phyloP scores from a whole-genome alignment of 2,329 filamentous ascomycete genomes.

The Boeremia exigua region DNA sequence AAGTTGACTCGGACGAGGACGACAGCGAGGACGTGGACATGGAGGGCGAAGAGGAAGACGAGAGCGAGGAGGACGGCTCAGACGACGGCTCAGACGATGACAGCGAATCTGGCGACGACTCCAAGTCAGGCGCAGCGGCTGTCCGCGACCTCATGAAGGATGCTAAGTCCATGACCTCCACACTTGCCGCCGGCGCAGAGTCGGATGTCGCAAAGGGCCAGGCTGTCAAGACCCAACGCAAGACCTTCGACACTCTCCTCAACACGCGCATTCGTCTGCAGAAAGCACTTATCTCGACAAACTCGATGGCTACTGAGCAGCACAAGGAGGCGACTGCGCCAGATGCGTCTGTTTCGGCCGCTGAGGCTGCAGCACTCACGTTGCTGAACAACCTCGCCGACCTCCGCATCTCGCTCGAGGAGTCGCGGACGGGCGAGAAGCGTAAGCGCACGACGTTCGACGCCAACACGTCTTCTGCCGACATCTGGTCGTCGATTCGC shows the following conservation, averaged over 20 bases:
- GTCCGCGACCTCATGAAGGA: conserved; percentile 74
- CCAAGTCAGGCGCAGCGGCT: conserved; percentile 55
- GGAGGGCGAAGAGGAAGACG: conserved; percentile 54
- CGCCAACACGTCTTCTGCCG: conserved; percentile 63
- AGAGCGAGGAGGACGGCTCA: conserved; percentile 60
- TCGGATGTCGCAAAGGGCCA: conserved; percentile 83
- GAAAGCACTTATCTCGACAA: conserved; percentile 83
- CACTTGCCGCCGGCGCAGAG: conserved; percentile 70
- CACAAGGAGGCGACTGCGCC: conserved; percentile 48
- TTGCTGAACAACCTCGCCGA: conserved; percentile 82
- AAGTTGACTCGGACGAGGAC: conserved; percentile 58
- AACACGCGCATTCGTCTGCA: conserved; percentile 92
- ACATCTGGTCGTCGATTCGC: conserved; percentile 76
- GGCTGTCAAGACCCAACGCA: conserved; percentile 85
- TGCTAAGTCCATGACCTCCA: conserved; percentile 66
- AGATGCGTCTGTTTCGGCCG: conserved; percentile 68
- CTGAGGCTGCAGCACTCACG: conserved; percentile 83
- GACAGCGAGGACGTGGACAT: conserved; percentile 51
- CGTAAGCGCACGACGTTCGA: conserved; percentile 60
- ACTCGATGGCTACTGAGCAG: conserved; percentile 59
- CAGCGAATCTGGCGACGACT: conserved; percentile 38
- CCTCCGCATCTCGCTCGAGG: conserved; percentile 67
- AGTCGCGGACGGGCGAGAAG: conserved; percentile 64
- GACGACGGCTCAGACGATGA: conserved; percentile 51
- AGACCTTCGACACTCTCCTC: conserved; percentile 84